These are phyloP conservation scores for Dendrobium chrysotoxum DNA, from an alignment of 106 monocot genomes.

Conservation along the genomic window DNA sequence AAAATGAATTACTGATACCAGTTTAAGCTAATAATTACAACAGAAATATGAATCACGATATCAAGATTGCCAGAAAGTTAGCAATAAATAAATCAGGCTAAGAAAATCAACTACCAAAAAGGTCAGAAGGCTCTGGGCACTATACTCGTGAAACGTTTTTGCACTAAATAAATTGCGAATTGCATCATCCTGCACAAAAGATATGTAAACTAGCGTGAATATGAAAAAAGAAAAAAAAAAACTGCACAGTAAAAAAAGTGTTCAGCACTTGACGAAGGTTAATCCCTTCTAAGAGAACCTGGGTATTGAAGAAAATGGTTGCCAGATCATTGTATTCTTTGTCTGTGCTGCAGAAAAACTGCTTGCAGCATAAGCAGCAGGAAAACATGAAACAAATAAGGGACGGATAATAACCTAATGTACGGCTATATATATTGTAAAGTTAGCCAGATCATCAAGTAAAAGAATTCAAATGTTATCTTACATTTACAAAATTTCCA, in stretches of 20 bases:
- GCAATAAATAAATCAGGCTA: conserved; percentile 1
- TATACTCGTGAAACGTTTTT: conserved; percentile 96
- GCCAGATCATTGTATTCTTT: conserved; percentile 98
- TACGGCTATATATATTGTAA: conserved; percentile 4
- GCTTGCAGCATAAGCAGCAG: conserved; percentile 11
- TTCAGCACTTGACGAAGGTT: background rate
- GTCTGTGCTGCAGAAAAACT: conserved; percentile 86
- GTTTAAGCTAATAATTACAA: background rate
- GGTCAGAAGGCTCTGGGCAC: conserved; percentile 89
- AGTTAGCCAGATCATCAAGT: background rate
- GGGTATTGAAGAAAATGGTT: conserved; percentile 98
- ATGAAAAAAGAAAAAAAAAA: background rate
- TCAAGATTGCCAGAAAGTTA: background rate
- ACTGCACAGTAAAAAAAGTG: background rate
- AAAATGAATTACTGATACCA: background rate
- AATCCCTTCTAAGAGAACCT: conserved; percentile 38
- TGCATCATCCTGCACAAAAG: conserved; percentile 82
- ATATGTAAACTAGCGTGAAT: background rate
- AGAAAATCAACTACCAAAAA: conserved; percentile 69
- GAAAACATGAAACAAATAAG: background rate
- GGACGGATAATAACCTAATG: background rate
- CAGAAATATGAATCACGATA: background rate
- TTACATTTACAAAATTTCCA: conserved; percentile 96
- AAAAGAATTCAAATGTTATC: conserved; percentile 6
- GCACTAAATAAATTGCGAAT: conserved; percentile 99